Percentiles rank a stretch among this genome's conserved stretches.
Evolutionary conservation across 306 rosid species (phyloP).

Genomic region (Gillenia trifoliata): DNA sequence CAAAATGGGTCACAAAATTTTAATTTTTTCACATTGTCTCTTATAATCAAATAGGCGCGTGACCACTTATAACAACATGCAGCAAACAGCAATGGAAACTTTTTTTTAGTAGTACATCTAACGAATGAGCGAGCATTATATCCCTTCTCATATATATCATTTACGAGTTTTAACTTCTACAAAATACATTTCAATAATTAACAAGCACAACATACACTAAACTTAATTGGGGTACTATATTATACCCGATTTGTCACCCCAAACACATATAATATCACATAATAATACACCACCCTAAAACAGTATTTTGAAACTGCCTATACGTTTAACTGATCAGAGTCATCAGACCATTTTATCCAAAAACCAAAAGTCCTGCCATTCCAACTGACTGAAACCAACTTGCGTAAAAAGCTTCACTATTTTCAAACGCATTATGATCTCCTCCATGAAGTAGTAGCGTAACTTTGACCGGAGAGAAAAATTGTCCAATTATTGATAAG

Average conservation of each 20-base stretch:
- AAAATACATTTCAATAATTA: not conserved
- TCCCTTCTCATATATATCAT: conserved; percentile 2
- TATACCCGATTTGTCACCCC: not conserved
- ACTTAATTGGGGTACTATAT: not conserved
- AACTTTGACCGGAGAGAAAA: not conserved
- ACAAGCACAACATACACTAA: not conserved
- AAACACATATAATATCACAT: not conserved
- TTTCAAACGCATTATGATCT: not conserved
- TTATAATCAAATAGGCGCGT: not conserved
- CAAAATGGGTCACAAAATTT: too few relatives aligned
- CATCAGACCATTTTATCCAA: not conserved
- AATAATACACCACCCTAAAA: not conserved
- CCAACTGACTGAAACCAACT: not conserved
- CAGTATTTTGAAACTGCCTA: not conserved
- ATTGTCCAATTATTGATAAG: not conserved
- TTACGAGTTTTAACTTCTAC: conserved; percentile 2
- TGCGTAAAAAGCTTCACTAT: not conserved
- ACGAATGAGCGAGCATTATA: not conserved
- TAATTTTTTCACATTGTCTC: too few relatives aligned
- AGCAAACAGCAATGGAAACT: not conserved
- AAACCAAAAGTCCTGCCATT: not conserved
- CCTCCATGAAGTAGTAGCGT: not conserved
- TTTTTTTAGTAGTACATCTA: not conserved
- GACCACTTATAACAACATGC: not conserved
- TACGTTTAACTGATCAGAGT: not conserved